A percentile compares a stretch with the other conserved stretches of the same genome.
Evolutionary conservation across 345 rosid species (phyloP).

Genomic region (Lepidium didymum): DNA sequence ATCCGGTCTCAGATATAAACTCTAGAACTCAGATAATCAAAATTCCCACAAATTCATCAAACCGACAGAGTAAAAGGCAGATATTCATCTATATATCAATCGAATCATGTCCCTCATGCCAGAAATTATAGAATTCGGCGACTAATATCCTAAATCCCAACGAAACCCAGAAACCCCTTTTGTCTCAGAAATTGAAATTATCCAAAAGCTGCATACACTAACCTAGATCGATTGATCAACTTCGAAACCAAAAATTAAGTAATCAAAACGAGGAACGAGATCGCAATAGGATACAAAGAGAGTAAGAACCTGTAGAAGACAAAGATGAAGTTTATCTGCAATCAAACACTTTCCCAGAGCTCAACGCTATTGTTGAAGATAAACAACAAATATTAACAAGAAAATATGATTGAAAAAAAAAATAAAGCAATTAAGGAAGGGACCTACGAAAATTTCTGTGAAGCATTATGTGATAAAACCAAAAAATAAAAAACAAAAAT

Average conservation of each 20-base stretch:
- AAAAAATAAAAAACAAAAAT: too few relatives aligned
- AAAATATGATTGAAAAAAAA: not conserved
- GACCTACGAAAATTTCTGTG: too few relatives aligned
- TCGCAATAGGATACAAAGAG: not conserved
- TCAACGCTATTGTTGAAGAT: constrained; percentile 24
- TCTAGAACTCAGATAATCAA: not conserved
- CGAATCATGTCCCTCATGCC: not conserved
- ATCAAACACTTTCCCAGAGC: constrained; percentile 12
- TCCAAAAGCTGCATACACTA: not conserved
- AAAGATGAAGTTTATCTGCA: constrained; percentile 7
- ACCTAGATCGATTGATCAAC: constrained; percentile 6
- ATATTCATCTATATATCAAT: not conserved
- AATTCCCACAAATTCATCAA: not conserved
- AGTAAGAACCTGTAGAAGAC: not conserved
- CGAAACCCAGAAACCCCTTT: not conserved
- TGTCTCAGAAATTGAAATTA: not conserved
- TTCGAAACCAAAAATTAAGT: constrained; percentile 1
- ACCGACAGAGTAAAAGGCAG: not conserved
- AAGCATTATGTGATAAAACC: too few relatives aligned
- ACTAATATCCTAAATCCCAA: not conserved
- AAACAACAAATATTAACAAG: not conserved
- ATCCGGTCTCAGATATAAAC: not conserved
- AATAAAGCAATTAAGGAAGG: too few relatives aligned
- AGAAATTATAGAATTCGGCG: not conserved
- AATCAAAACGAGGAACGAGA: not conserved